phyloP scores from a whole-genome alignment of 441 rosid species.

The Sinapis alba region DNA sequence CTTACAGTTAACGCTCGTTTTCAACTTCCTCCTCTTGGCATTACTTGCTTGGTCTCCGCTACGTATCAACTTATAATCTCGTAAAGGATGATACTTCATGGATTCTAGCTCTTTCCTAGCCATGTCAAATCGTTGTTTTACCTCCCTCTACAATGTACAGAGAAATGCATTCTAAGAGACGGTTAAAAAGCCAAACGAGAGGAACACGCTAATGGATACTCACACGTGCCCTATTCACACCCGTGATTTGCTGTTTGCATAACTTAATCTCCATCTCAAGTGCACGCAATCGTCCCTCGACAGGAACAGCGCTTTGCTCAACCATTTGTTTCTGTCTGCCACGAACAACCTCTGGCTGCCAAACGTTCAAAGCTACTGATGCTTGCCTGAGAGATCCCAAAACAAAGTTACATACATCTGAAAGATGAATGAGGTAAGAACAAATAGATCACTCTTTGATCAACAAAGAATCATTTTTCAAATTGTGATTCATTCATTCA shows the following conservation, averaged over 20 bases:
- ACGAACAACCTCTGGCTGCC: conserved; percentile 82
- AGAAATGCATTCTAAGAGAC: neutral
- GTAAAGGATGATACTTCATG: conserved; percentile 77
- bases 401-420: neutral
- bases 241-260: conserved; percentile 69
- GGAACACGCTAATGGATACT: conserved; percentile 36
- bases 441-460: neutral
- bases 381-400: conserved; percentile 65
- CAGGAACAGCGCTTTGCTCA: conserved; percentile 75
- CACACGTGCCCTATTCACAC: conserved; percentile 59
- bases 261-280: conserved; percentile 86
- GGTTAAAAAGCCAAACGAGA: neutral
- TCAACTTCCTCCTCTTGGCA: conserved; percentile 54
- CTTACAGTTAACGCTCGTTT: conserved; percentile 49
- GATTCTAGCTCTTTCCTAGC: conserved; percentile 65
- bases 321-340: conserved; percentile 73
- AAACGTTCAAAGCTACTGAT: conserved; percentile 84
- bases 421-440: neutral
- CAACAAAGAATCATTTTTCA: conserved; percentile 2
- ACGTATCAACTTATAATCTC: conserved; percentile 41
- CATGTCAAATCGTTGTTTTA: conserved; percentile 49
- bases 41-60: conserved; percentile 31
- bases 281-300: conserved; percentile 53
- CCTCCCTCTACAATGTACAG: conserved; percentile 53
- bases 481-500: neutral